Percentiles rank a stretch among this genome's conserved stretches.
These are phyloP conservation scores for Aurantiochytrium sp. DNA, from an alignment of 108 stramenopile genomes.

Conservation along the genomic window DNA sequence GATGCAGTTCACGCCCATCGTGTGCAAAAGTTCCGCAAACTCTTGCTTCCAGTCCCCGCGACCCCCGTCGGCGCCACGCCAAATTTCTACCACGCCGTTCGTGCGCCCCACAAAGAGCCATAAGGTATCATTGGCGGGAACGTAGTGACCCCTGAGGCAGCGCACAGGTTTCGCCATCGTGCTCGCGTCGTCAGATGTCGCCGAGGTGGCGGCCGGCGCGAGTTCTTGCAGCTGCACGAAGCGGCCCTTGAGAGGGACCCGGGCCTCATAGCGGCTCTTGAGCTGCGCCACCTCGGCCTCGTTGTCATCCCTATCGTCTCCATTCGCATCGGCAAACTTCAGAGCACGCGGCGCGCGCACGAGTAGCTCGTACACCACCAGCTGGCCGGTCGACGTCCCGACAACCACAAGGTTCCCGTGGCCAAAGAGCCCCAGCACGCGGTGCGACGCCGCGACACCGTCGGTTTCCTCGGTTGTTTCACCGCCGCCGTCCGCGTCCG, in stretches of 20 bases:
- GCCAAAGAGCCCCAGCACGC: not conserved
- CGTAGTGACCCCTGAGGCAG: not conserved
- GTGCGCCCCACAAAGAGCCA: constrained; percentile 2
- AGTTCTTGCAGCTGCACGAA: not conserved
- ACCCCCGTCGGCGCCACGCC: not conserved
- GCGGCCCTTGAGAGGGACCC: not conserved
- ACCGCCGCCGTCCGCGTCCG: not conserved
- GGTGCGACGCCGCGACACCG: not conserved
- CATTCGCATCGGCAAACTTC: too few relatives aligned
- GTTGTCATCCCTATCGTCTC: too few relatives aligned
- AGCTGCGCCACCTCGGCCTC: not conserved
- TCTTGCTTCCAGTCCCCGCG: not conserved
- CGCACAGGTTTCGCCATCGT: not conserved
- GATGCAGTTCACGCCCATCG: not conserved
- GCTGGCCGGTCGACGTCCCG: not conserved
- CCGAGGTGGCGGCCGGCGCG: not conserved
- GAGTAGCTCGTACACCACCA: not conserved
- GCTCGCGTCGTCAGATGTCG: not conserved
- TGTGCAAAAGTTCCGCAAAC: not conserved
- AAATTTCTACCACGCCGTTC: not conserved
- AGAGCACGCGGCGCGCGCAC: too few relatives aligned
- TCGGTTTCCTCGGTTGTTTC: not conserved
- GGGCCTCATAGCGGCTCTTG: not conserved
- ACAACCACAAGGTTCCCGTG: not conserved
- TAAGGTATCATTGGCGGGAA: not conserved